Evolutionary conservation across 2,329 filamentous ascomycete species (phyloP).

Genomic region (Calonectria ilicicola): DNA sequence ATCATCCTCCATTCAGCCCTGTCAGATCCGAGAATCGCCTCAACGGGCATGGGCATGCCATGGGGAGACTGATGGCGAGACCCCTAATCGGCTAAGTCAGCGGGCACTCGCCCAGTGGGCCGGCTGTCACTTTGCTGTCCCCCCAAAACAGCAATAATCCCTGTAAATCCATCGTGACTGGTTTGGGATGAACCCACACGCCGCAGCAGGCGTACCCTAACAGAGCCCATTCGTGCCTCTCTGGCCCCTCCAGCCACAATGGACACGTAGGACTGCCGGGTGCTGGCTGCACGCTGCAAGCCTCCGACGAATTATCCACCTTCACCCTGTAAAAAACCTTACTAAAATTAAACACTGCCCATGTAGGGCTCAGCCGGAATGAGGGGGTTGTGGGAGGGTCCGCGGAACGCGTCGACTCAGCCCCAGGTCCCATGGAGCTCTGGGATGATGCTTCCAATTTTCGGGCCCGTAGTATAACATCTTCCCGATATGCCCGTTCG

Average conservation of each 20-base stretch:
- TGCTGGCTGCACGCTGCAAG: neutral
- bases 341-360: neutral
- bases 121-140: neutral
- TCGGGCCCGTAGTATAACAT: neutral
- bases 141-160: neutral
- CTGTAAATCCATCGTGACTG: neutral
- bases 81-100: neutral
- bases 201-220: neutral
- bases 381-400: neutral
- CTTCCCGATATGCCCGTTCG: neutral
- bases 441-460: neutral
- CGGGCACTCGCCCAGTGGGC: neutral
- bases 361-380: neutral
- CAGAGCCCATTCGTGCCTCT: neutral
- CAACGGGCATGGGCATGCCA: neutral
- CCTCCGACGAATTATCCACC: neutral
- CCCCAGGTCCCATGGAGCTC: neutral
- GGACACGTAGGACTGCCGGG: conserved; percentile 1
- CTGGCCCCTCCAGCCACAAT: neutral
- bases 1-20: neutral
- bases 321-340: neutral
- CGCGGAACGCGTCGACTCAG: neutral
- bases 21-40: neutral
- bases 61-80: neutral
- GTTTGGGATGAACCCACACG: neutral